These are phyloP conservation scores for Russula compacta DNA, from an alignment of 768 basidiomycete species.

Conservation along the genomic window DNA sequence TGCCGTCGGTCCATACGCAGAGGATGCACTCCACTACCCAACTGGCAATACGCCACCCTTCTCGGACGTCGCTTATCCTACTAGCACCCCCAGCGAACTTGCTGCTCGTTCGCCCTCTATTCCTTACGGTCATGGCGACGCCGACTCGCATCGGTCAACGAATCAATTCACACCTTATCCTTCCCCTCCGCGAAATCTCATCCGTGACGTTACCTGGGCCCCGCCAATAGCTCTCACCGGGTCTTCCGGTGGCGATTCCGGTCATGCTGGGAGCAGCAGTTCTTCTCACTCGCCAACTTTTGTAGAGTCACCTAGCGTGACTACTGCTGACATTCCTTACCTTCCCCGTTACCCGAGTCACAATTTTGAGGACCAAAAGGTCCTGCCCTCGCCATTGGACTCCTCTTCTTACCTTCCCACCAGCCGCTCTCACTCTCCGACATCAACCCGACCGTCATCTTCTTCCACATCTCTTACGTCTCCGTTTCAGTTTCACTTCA, in stretches of 20 bases:
- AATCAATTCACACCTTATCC: slow-evolving; percentile 45
- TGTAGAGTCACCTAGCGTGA: slow-evolving; percentile 47
- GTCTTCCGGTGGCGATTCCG: slow-evolving; percentile 36
- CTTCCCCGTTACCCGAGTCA: slow-evolving; percentile 33
- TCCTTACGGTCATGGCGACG: slow-evolving; percentile 29
- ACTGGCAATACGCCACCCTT: slow-evolving; percentile 37
- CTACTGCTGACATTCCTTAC: slow-evolving; percentile 41
- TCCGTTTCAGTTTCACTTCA: slow-evolving; percentile 58
- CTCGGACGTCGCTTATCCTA: slow-evolving; percentile 38
- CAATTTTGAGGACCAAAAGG: slow-evolving; percentile 48
- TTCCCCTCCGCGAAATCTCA: slow-evolving; percentile 17
- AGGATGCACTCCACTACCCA: slow-evolving; percentile 40
- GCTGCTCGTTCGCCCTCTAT: slow-evolving; percentile 41
- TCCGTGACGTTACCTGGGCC: slow-evolving; percentile 26
- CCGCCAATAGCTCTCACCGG: slow-evolving; percentile 25
- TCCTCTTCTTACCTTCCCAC: slow-evolving; percentile 48
- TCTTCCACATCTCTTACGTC: slow-evolving; percentile 54
- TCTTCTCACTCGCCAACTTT: slow-evolving; percentile 47
- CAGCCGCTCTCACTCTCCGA: slow-evolving; percentile 67
- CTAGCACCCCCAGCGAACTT: slow-evolving; percentile 33
- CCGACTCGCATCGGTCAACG: slow-evolving; percentile 35
- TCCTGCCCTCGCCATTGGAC: slow-evolving; percentile 41
- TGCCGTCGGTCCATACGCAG: slow-evolving; percentile 30
- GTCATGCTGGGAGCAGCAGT: slow-evolving; percentile 33
- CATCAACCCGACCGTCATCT: slow-evolving; percentile 53